Conservation (phyloP, 768 basidiomycete genomes). For the Ramaria rubella region DNA sequence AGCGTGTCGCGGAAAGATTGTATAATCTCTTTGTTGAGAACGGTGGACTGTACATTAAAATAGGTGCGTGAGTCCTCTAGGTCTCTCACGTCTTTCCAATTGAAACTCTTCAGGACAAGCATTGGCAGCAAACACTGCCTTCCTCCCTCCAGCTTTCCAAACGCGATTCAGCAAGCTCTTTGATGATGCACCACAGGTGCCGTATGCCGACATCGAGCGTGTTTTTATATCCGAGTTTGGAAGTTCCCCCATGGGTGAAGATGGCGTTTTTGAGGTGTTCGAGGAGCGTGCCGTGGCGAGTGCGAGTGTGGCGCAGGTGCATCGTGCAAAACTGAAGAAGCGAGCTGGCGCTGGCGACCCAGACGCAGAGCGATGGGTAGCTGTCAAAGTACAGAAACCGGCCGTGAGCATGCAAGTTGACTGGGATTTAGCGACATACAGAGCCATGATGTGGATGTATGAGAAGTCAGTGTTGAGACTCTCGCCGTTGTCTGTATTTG, state of each 20-base stretch:
- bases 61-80: constrained; percentile 39
- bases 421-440: constrained; percentile 63
- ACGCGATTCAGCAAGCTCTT: constrained; percentile 77
- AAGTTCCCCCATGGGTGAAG: constrained; percentile 53
- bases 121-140: constrained; percentile 77
- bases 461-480: constrained; percentile 20
- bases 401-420: constrained; percentile 81
- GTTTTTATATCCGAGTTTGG: constrained; percentile 71
- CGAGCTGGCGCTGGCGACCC: constrained; percentile 22
- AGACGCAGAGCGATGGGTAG: constrained; percentile 53
- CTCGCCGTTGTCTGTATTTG: neutral
- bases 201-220: constrained; percentile 57
- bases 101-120: constrained; percentile 48
- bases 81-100: neutral
- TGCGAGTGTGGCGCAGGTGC: constrained; percentile 91
- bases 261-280: constrained; percentile 73
- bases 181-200: constrained; percentile 83
- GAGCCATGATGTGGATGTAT: constrained; percentile 29
- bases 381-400: constrained; percentile 92
- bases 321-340: constrained; percentile 56
- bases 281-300: constrained; percentile 74
- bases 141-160: constrained; percentile 80
- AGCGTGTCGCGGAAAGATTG: constrained; percentile 75
- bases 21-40: constrained; percentile 73
- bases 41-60: constrained; percentile 82